A percentile compares a stretch with the other conserved stretches of the same genome.
phyloP scores from a whole-genome alignment of 768 basidiomycete genomes.

The Phallus indusiatus region DNA sequence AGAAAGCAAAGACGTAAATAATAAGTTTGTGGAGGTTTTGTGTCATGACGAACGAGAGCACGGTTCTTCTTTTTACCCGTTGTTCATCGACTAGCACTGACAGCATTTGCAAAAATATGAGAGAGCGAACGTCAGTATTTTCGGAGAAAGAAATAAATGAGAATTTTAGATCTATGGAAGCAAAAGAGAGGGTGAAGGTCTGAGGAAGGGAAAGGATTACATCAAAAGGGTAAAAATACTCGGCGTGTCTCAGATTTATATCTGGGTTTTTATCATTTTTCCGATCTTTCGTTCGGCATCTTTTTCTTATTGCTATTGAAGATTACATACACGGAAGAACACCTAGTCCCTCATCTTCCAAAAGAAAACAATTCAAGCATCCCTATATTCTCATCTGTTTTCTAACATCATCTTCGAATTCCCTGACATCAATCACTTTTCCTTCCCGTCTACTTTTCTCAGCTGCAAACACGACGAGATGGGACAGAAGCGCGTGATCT shows the following conservation, averaged over 20 bases:
- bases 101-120: too few relatives aligned
- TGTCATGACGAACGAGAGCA: too few relatives aligned
- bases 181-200: neutral
- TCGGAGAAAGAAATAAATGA: neutral
- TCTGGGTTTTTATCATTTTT: neutral
- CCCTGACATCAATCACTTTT: conserved; percentile 54
- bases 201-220: neutral
- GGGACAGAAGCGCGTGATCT: conserved; percentile 62
- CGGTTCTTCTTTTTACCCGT: too few relatives aligned
- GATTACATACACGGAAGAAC: neutral
- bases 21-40: too few relatives aligned
- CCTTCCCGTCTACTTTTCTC: conserved; percentile 68
- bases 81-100: too few relatives aligned
- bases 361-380: neutral
- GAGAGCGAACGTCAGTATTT: too few relatives aligned
- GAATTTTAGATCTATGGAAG: neutral
- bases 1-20: too few relatives aligned
- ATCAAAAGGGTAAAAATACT: neutral
- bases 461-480: conserved; percentile 82
- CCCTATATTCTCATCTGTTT: neutral
- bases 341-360: neutral
- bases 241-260: neutral
- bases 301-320: neutral
- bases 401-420: conserved; percentile 44
- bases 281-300: neutral